A percentile compares a stretch with the other conserved stretches of the same genome.
Conservation (phyloP, 1,139 yeast species). For the Barnettozyma hawaiiensis region DNA sequence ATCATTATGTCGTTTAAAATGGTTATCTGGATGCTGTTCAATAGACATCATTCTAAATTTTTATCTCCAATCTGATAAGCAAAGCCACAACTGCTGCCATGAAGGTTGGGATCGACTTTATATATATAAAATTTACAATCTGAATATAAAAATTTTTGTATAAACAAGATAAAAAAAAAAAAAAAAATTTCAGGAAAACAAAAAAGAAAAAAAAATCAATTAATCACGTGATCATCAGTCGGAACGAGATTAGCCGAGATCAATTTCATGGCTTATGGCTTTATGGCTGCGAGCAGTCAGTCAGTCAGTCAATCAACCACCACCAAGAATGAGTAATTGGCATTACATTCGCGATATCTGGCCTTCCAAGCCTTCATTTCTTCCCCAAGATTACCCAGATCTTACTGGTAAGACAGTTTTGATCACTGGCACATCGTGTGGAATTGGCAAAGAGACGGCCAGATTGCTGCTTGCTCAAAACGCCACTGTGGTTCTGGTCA, state of each 20-base stretch:
- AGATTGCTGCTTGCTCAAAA: constrained; percentile 37
- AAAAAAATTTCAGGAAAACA: constrained; percentile 2
- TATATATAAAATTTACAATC: no score
- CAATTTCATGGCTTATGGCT: no score
- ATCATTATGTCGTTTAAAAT: constrained; percentile 9
- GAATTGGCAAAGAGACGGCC: constrained; percentile 40
- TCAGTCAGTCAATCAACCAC: background rate
- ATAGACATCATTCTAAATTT: constrained; percentile 14
- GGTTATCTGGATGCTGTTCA: constrained; percentile 6
- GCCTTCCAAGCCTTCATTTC: constrained; percentile 28
- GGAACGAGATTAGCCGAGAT: background rate
- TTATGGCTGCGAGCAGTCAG: no score
- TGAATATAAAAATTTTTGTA: background rate
- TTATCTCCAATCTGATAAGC: no score
- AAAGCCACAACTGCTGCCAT: no score
- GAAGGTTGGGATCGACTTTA: no score
- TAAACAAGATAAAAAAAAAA: background rate
- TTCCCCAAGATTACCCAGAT: constrained; percentile 40
- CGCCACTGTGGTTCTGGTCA: constrained; percentile 40
- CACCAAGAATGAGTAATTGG: background rate
- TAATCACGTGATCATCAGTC: background rate
- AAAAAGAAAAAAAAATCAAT: no score
- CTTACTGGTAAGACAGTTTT: constrained; percentile 36
- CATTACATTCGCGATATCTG: constrained; percentile 4
- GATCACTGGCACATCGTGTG: constrained; percentile 43